Base-by-base conservation (phyloP, 2,329 filamentous ascomycete genomes). In the Neobulgaria alba region DNA sequence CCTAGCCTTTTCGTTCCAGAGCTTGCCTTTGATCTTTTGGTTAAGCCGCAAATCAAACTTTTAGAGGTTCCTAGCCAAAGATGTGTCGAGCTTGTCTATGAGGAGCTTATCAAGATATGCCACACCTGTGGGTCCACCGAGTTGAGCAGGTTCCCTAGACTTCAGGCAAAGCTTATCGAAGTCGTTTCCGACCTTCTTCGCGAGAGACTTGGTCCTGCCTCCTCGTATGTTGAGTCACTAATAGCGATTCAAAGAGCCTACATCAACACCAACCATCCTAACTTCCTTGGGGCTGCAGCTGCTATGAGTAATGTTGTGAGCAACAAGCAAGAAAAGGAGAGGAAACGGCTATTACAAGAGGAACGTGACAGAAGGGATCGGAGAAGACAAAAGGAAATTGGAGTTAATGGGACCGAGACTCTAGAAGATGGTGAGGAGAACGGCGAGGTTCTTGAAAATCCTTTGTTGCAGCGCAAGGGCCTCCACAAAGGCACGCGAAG, bases 251-350 rank as follows among this genome's bases (percentile, higher is more conserved):
- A 98, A 65, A 78, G 92, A 52, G 92, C 92, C 15, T 98, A 98
- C 65, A 96, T 98, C 67, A 98, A 98, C 68, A 98, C 92, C 31
- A 98, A 98, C 59, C 92, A 98, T 61, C 92, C 92, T 36, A 98
- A 98, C 64, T 98, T 98, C 68, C 77, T 96, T 12, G 92, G 92
- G 33, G 92, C 92, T 12, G 90, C 92, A 16, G 90, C 89, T 26
- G 92, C 92, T 48, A 98, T 98, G 92, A 90, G 87, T 52, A 88
- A 92, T 35, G 90, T 98, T 34, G 93, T 98, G 46, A 85, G 79
- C 58, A 90, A 84, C 59, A 95, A 92, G 66, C 88, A 96, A 61
- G 92, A 98, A 52, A 82, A 88, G 53, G 90, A 98, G 64, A 82
- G 87, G 63, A 89, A 87, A 62, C 76, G 73, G 29, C 64, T 85